Conservation (phyloP, 2,329 filamentous ascomycete species). For the Paecilomyces formosus region DNA sequence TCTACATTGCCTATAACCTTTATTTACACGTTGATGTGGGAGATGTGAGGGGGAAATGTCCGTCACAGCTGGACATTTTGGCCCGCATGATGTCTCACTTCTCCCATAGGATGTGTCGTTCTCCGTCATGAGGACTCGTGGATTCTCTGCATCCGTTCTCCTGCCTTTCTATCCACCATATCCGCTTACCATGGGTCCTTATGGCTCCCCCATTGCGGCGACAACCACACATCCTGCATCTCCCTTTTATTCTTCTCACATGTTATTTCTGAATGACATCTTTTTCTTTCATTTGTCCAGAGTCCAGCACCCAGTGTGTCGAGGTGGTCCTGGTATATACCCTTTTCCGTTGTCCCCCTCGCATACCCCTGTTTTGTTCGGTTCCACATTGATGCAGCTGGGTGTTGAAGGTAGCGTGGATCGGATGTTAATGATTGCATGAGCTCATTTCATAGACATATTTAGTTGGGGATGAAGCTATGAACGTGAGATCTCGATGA, state of each 20-base stretch:
- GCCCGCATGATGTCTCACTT: background rate
- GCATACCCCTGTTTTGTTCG: background rate
- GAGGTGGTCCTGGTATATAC: background rate
- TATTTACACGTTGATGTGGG: background rate
- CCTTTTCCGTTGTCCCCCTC: background rate
- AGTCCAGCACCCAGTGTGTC: background rate
- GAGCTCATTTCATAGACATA: conserved; percentile 1
- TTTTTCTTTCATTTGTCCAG: background rate
- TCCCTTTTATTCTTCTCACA: background rate
- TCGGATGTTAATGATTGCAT: background rate
- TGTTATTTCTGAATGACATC: background rate
- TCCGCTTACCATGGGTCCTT: background rate
- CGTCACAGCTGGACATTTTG: background rate
- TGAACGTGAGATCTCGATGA: background rate
- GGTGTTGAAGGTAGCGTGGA: background rate
- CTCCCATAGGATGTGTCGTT: background rate
- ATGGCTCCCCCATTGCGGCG: background rate
- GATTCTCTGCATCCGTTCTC: background rate
- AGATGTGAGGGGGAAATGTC: background rate
- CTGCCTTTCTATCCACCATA: background rate
- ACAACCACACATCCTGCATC: background rate
- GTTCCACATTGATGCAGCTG: background rate
- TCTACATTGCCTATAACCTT: background rate
- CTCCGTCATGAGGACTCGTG: background rate
- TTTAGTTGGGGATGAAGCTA: background rate